These are phyloP conservation scores for Botrytis sinoallii DNA, from an alignment of 2,329 filamentous ascomycete species.

Conservation along the genomic window DNA sequence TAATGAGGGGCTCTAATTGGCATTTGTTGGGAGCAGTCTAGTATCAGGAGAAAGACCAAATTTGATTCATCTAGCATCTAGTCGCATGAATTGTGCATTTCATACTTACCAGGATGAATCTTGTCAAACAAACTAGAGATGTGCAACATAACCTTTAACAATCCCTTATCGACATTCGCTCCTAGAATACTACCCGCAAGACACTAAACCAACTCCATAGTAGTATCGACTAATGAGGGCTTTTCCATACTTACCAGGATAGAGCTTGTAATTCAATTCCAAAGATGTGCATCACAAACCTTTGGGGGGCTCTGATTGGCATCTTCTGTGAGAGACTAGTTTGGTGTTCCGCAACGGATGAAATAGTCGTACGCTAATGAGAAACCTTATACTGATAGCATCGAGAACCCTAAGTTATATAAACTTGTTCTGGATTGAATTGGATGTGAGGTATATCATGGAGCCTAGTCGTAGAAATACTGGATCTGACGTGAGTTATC, in stretches of 20 bases:
- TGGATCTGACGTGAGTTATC: not conserved
- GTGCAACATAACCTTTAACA: not conserved
- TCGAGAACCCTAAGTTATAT: accelerated
- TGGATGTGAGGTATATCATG: not conserved
- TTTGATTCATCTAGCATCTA: not conserved
- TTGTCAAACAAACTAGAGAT: not conserved
- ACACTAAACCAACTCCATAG: not conserved
- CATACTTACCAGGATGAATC: not conserved
- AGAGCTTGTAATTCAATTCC: not conserved
- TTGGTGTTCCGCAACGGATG: not conserved
- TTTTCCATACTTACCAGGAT: not conserved
- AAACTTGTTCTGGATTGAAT: not conserved
- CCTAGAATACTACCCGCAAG: not conserved
- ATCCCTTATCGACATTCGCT: accelerated
- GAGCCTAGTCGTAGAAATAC: not conserved
- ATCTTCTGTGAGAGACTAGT: not conserved
- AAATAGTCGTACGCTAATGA: not conserved
- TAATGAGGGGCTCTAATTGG: not conserved
- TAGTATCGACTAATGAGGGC: not conserved
- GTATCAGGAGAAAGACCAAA: not conserved
- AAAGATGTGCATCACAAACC: not conserved
- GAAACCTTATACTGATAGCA: not conserved
- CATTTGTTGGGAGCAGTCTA: not conserved
- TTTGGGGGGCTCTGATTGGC: not conserved
- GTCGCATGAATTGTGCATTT: not conserved